Base-by-base conservation (phyloP, 140 eudicot genomes). In the Erigeron philadelphicus region DNA sequence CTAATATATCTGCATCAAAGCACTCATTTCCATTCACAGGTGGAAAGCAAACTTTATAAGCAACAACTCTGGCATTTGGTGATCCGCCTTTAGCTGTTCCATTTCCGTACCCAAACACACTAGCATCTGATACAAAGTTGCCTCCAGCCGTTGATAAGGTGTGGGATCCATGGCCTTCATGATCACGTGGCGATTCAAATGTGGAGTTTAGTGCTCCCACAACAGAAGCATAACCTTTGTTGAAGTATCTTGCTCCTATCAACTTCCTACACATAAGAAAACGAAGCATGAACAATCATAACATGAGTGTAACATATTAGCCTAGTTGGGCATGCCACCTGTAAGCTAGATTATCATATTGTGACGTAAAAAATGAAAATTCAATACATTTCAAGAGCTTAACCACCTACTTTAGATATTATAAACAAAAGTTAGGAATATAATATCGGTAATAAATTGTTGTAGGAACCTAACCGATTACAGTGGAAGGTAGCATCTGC, bases 41-140 rank as follows among this genome's bases (percentile, higher is more conserved):
- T 0, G 98, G 87, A 77, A 87, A 88, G 70, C 96, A 88, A 18
- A 86, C 98, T 83, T 93, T 93, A 75, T 93, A 93, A 7, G 98
- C 93, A 3, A 78, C 96, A 52, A 93, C 95, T 8, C 98, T 75
- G 7, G 98, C 95, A 49, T 75, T 80, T 17, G 98, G 98, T 18
- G 98, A 86, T 45, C 98, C 98, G 0, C 98, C 98, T 73, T 86
- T 92, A 6, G 98, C 96, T 9, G 98, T 92, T 11, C 98, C 98
- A 59, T 92, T 82, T 21, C 95, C 98, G 6, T 68, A 83, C 19
- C 96, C 96, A 21, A 86, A 82, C 15, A 92, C 90, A 72, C 73
- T 88, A 0, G 90, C 96, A 9, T 75, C 90, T 0, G 83, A 48
- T n/a, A 93, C 98, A 57, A 84, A 86, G 72, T 77, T 83, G 9